phyloP scores from a whole-genome alignment of 306 rosid species.

The Cercis canadensis region DNA sequence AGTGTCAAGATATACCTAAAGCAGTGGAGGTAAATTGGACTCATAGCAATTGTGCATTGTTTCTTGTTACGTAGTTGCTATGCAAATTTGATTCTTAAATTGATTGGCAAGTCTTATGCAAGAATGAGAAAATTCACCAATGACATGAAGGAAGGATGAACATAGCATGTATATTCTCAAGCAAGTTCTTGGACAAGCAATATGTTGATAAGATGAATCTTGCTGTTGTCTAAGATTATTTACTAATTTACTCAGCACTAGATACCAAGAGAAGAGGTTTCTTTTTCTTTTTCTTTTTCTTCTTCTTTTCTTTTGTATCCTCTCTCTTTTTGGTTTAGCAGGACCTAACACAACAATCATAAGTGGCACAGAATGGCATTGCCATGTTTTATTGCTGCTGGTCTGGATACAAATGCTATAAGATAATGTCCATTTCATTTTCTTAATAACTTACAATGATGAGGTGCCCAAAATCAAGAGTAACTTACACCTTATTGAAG shows the following conservation, averaged over 20 bases:
- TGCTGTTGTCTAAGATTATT: not conserved
- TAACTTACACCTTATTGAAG: slow-evolving; percentile 94
- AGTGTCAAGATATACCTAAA: not conserved
- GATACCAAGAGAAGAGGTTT: not conserved
- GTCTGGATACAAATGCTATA: slow-evolving; percentile 19
- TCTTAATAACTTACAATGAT: slow-evolving; percentile 16
- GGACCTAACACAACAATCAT: not conserved
- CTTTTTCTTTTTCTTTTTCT: not conserved
- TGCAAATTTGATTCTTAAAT: slow-evolving; percentile 28
- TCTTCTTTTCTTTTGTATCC: too few species aligned
- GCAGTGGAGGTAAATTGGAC: slow-evolving; percentile 3
- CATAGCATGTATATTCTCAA: slow-evolving; percentile 29
- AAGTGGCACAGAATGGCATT: slow-evolving; percentile 18
- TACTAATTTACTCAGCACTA: not conserved
- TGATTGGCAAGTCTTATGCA: slow-evolving; percentile 20
- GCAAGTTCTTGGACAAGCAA: slow-evolving; percentile 30
- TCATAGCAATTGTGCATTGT: slow-evolving; percentile 10
- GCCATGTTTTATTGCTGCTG: slow-evolving; percentile 12
- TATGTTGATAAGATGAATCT: slow-evolving; percentile 14
- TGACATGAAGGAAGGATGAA: not conserved
- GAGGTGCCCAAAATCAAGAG: slow-evolving; percentile 45
- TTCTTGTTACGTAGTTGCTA: not conserved
- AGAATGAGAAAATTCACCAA: slow-evolving; percentile 17
- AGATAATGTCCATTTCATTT: slow-evolving; percentile 2
- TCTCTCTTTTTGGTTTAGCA: not conserved